phyloP scores from a whole-genome alignment of 176 grass and related monocot genomes.

The Pharus latifolius region DNA sequence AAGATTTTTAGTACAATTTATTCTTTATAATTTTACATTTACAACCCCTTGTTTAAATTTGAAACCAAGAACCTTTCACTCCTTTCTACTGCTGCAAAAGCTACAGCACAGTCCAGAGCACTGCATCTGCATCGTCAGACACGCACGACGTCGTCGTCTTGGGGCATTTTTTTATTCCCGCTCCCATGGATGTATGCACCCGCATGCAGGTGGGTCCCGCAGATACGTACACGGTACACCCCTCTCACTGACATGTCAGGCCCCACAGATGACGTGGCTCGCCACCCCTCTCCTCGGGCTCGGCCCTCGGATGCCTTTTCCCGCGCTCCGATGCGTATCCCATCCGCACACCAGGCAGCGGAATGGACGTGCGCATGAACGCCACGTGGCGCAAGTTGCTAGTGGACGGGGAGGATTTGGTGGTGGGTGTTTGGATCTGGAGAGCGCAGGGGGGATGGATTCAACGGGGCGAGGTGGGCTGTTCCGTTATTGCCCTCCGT shows the following conservation, averaged over 20 bases:
- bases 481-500: conserved; percentile 32
- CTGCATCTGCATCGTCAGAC: not conserved
- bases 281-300: conserved; percentile 33
- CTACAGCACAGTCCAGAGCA: not conserved
- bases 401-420: not conserved
- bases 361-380: not conserved
- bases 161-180: not conserved
- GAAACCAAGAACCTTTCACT: not conserved
- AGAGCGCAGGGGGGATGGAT: not conserved
- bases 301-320: conserved; percentile 54
- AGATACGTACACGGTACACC: not conserved
- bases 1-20: too few relatives aligned
- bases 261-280: conserved; percentile 32
- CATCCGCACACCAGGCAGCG: not conserved
- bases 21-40: not conserved
- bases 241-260: not conserved
- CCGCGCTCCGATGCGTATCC: not conserved
- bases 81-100: not conserved
- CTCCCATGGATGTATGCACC: not conserved
- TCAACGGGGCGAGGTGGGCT: not conserved
- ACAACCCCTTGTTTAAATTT: not conserved
- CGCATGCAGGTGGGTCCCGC: conserved; percentile 2
- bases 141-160: not conserved
- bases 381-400: conserved; percentile 1
- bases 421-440: conserved; percentile 7